Evolutionary conservation across 441 rosid genomes (phyloP).

Genomic region (Gossypium davidsonii): DNA sequence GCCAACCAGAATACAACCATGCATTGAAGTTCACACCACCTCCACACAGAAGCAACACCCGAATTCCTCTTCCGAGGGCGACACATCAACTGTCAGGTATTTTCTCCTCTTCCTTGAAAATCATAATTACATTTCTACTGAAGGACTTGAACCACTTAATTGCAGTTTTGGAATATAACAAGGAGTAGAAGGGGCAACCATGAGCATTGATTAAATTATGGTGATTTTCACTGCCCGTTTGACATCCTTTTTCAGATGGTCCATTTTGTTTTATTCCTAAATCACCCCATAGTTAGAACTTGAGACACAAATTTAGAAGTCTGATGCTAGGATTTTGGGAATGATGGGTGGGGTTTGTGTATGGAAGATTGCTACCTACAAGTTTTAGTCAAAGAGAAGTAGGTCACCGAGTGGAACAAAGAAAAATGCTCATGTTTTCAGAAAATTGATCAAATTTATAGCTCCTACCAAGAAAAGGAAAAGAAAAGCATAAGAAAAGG

Average conservation of each 20-base stretch:
- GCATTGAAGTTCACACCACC: not conserved
- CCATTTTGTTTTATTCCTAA: not conserved
- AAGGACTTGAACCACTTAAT: not conserved
- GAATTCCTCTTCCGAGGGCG: not conserved
- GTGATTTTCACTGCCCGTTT: not conserved
- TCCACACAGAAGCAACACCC: not conserved
- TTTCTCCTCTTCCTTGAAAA: not conserved
- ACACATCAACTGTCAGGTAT: not conserved
- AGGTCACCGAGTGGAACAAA: not conserved
- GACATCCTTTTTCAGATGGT: not conserved
- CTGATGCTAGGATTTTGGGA: not conserved
- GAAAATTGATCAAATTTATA: not conserved
- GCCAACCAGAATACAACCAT: not conserved
- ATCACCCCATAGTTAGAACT: not conserved
- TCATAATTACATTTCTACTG: not conserved
- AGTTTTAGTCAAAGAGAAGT: not conserved
- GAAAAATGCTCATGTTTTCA: not conserved
- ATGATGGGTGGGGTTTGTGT: not conserved
- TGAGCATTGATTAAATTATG: not conserved
- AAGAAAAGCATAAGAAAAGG: conserved; percentile 2
- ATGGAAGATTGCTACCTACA: not conserved
- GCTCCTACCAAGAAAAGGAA: not conserved
- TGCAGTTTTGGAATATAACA: not conserved
- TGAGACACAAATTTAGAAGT: not conserved
- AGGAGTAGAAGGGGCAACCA: not conserved